Percentiles rank a stretch among this genome's conserved stretches.
Conservation (phyloP, 441 rosid species). For the Bocquillonia castaneifolia region DNA sequence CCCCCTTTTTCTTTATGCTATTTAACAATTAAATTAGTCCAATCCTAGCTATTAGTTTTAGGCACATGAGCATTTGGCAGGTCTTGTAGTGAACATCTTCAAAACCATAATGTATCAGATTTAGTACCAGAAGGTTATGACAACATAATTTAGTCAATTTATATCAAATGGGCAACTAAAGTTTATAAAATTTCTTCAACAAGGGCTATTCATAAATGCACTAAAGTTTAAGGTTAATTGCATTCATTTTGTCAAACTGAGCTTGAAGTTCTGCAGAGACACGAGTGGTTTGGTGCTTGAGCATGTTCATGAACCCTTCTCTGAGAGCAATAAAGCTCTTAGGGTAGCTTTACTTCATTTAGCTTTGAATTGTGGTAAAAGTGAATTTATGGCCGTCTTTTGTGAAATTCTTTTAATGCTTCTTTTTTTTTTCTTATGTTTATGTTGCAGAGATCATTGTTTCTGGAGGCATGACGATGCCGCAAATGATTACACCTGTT, state of each 20-base stretch:
- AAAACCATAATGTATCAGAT: neutral
- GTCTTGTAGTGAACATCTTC: neutral
- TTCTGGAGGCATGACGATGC: constrained; percentile 77
- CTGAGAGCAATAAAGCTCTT: neutral
- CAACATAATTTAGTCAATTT: neutral
- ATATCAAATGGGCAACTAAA: neutral
- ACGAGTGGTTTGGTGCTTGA: neutral
- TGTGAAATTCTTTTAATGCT: too few species aligned
- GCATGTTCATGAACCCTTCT: neutral
- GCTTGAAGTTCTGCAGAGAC: neutral
- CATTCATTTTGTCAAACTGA: neutral
- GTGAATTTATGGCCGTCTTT: neutral
- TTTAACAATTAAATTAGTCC: too few species aligned
- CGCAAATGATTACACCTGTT: constrained; percentile 47
- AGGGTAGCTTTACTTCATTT: neutral
- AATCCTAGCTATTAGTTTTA: neutral
- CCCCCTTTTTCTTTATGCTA: too few species aligned
- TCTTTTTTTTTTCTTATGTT: neutral
- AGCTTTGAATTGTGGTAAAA: neutral
- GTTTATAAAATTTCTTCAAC: neutral
- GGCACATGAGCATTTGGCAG: neutral
- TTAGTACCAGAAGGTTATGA: neutral
- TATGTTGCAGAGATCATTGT: constrained; percentile 55
- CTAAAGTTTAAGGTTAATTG: neutral
- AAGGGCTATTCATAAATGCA: neutral